Percentiles rank a stretch among this genome's conserved stretches.
phyloP scores from a whole-genome alignment of 148 eudicot species.

The Simmondsia chinensis region DNA sequence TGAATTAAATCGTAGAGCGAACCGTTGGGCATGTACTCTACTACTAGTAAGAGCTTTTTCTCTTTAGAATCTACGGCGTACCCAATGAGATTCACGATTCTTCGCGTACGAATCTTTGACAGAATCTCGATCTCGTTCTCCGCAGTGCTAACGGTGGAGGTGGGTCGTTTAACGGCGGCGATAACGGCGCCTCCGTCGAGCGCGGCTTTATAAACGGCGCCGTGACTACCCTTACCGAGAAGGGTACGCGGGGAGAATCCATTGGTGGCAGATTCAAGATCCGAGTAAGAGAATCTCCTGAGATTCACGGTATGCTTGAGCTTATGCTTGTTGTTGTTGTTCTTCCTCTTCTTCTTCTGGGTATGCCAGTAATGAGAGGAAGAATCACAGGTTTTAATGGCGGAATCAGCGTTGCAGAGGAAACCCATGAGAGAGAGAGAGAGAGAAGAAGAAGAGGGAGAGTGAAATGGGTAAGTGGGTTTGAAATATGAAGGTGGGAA shows the following conservation, averaged over 20 bases:
- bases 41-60: conserved; percentile 27
- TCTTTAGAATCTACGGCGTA: conserved; percentile 16
- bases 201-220: conserved; percentile 53
- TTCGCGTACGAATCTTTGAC: conserved; percentile 22
- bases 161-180: conserved; percentile 61
- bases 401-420: conserved; percentile 62
- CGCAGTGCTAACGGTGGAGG: conserved; percentile 14
- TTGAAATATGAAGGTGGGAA: conserved; percentile 6
- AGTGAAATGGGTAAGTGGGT: neutral
- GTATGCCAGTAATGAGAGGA: conserved; percentile 25
- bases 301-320: conserved; percentile 8
- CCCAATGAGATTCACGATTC: conserved; percentile 68
- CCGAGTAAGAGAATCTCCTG: conserved; percentile 35
- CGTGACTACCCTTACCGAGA: conserved; percentile 89
- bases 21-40: conserved; percentile 79
- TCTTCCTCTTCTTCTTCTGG: neutral
- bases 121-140: conserved; percentile 63
- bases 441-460: neutral
- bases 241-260: conserved; percentile 41
- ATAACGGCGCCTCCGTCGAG: conserved; percentile 25
- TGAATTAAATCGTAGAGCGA: conserved; percentile 61
- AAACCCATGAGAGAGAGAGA: conserved; percentile 13
- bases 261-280: conserved; percentile 49
- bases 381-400: conserved; percentile 55
- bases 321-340: neutral